phyloP scores from a whole-genome alignment of 2,329 filamentous ascomycete genomes.

The Alternaria sp. region DNA sequence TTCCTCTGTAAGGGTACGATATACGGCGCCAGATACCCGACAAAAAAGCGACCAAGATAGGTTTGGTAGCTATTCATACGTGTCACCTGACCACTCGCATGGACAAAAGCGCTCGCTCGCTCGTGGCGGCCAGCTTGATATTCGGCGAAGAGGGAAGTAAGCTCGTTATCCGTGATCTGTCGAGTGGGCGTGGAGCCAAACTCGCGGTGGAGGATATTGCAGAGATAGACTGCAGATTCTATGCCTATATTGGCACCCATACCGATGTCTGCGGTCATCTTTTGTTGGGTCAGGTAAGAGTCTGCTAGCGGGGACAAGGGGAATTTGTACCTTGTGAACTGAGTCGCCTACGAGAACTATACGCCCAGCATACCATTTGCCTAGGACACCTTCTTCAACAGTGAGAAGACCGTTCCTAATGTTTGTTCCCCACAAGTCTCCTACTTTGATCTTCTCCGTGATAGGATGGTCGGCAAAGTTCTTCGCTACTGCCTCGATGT shows the following conservation, averaged over 20 bases:
- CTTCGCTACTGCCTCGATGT: slow-evolving; percentile 38
- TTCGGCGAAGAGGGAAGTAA: slow-evolving; percentile 18
- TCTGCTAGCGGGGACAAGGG: neutral
- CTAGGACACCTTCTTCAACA: slow-evolving; percentile 50
- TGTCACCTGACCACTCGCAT: slow-evolving; percentile 18
- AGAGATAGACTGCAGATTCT: slow-evolving; percentile 28
- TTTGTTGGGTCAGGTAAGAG: neutral
- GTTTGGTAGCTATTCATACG: slow-evolving; percentile 21
- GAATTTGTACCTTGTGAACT: slow-evolving; percentile 50
- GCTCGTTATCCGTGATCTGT: slow-evolving; percentile 11
- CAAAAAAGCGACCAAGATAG: slow-evolving; percentile 14
- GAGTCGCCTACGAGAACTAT: slow-evolving; percentile 55
- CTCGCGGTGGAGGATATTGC: slow-evolving; percentile 25
- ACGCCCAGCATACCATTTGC: slow-evolving; percentile 52
- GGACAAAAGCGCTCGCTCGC: slow-evolving; percentile 17
- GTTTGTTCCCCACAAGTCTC: slow-evolving; percentile 40
- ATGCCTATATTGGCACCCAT: slow-evolving; percentile 32
- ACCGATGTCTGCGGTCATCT: slow-evolving; percentile 32
- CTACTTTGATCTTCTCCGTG: slow-evolving; percentile 41
- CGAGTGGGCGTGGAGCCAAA: slow-evolving; percentile 12
- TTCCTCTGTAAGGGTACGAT: neutral
- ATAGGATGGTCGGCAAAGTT: slow-evolving; percentile 38
- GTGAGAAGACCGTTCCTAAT: slow-evolving; percentile 36
- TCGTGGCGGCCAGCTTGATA: slow-evolving; percentile 21
- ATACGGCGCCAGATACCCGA: slow-evolving; percentile 8